phyloP scores from a whole-genome alignment of 2,329 filamentous ascomycete genomes.

The Xylariaceae sp. region DNA sequence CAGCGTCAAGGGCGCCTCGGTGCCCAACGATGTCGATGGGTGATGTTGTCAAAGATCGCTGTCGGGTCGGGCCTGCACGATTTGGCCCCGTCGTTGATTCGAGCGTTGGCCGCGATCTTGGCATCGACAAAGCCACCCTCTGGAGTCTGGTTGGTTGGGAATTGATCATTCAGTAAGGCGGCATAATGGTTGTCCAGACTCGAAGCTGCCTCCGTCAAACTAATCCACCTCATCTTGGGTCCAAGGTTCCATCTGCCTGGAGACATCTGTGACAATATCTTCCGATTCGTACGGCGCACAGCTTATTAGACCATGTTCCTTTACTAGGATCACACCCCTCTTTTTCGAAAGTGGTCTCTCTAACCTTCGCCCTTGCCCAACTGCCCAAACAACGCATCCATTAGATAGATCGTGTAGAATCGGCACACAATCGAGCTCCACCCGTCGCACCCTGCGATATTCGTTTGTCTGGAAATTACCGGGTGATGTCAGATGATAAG shows the following conservation, averaged over 20 bases:
- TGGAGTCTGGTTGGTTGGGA: conserved; percentile 22
- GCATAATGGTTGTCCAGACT: conserved; percentile 19
- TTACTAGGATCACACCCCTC: too few species aligned
- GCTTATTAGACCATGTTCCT: too few species aligned
- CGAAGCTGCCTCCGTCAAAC: conserved; percentile 15
- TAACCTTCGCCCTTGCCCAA: too few species aligned
- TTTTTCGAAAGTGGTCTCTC: too few species aligned
- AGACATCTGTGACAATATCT: background rate
- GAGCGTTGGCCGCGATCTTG: conserved; percentile 23
- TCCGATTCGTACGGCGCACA: background rate
- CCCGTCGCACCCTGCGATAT: too few species aligned
- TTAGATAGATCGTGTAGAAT: too few species aligned
- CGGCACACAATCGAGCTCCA: too few species aligned
- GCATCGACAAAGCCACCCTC: background rate
- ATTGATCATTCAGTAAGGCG: conserved; percentile 24
- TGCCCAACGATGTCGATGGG: conserved; percentile 40
- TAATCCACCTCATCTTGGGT: background rate
- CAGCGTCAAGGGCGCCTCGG: conserved; percentile 41
- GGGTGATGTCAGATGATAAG: too few species aligned
- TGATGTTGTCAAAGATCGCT: conserved; percentile 31
- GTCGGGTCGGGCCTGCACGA: conserved; percentile 28
- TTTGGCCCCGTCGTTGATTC: conserved; percentile 24
- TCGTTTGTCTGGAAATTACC: too few species aligned
- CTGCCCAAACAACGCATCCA: too few species aligned
- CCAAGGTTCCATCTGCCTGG: background rate